Base-by-base conservation (phyloP, 495 filamentous ascomycete species). In the Neurospora terricola region DNA sequence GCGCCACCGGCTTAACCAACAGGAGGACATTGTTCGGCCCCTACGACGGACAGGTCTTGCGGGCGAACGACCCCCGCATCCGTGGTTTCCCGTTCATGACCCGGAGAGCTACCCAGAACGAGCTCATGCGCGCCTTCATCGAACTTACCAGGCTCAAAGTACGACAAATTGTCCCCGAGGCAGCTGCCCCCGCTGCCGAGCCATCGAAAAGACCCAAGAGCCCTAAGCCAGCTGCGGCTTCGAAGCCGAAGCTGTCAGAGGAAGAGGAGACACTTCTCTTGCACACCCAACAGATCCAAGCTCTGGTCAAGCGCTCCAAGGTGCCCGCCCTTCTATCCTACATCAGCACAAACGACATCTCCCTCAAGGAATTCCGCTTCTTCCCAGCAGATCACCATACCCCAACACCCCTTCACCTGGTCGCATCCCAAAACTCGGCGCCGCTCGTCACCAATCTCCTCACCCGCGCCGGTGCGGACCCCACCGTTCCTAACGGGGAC, bases 1-100 rank as follows among this genome's bases (percentile, higher is more conserved):
- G 96, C 16, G 96, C 96, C 1, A 94, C 93, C 2, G 96, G 96
- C 23, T 91, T 83, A 68, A 92, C 92, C 9, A 98, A 96, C 77
- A 84, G 94, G 10, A 86, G 91, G 70, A 96, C 92, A 12, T 84
- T 99, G 3, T 98, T 97, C 77, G 93, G 93, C 2, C 91, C 94
- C 6, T 96, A 98, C 79, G 94, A 98, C 4, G 92, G 89, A 3
- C 93, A 98, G 77, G 88, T 97, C 4, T 78, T 98, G 70, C 89
- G 87, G 45, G 87, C 88, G 48, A 96, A 94, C 76, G 96, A 99
- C 77, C 85, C 90, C 2, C 87, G 96, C n/a, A 85, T 96, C 75
- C 87, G 96, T 59, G 90, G 92, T 0, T 97, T 99, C 77, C 96
- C 96, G 0, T 98, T 99, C 81, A 96, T 88, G 82, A 99, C 96